A percentile compares a stretch with the other conserved stretches of the same genome.
Conservation (phyloP, 2,329 filamentous ascomycete genomes). For the Trichoderma oligosporum region DNA sequence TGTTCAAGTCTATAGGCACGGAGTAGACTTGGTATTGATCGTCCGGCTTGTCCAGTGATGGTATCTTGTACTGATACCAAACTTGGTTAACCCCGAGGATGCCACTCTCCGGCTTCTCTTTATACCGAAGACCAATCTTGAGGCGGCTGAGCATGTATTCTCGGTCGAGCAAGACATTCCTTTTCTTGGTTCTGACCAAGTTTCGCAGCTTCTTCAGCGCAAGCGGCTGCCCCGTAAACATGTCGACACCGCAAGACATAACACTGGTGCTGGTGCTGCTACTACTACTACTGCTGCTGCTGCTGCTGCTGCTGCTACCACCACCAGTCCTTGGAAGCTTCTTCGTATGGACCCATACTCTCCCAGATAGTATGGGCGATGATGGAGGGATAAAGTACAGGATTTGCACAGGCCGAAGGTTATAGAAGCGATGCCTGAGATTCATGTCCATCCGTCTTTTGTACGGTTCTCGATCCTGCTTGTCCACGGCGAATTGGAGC, state of each 20-base stretch:
- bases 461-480: background rate
- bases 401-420: background rate
- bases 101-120: background rate
- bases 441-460: background rate
- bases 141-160: background rate
- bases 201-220: background rate
- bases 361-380: background rate
- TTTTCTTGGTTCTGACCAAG: background rate
- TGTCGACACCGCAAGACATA: background rate
- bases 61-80: background rate
- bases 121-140: background rate
- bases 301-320: too few relatives aligned
- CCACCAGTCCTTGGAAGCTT: constrained; percentile 1
- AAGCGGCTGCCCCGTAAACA: background rate
- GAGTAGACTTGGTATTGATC: background rate
- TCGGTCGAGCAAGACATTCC: too few relatives aligned
- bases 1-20: background rate
- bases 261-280: too few relatives aligned
- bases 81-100: background rate
- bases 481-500: background rate
- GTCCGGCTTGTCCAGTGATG: too few relatives aligned
- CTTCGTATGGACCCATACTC: constrained; percentile 2
- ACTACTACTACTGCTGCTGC: too few relatives aligned
- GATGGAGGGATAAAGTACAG: background rate
- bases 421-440: background rate